Evolutionary conservation across 202 grass and related monocot species (phyloP), one percentile per base, ranked within the genome.

Genomic region (Setaria viridis): DNA sequence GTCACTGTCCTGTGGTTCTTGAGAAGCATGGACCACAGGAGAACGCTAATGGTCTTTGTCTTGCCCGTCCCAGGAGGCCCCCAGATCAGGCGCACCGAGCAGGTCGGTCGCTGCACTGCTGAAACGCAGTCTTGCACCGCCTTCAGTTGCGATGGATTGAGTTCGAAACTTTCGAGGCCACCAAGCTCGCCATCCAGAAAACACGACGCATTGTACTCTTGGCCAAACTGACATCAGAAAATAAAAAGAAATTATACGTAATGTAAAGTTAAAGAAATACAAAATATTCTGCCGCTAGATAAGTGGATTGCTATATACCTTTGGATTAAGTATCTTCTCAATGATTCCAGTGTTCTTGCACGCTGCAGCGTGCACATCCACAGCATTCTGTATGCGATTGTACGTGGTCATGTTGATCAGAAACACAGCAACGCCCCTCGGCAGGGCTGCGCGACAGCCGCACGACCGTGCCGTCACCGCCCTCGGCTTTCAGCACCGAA

Each of bases 41-140:
- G 11, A 0, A 79, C 78, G 75, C 85, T 91, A 25, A 98, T 95
- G 17, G 93, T 95, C 84, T 95, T 98, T 0, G 91, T 98, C 87
- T 98, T 98, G 9, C 95, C 93, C 9, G 93, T 94, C 0, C 95
- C 91, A 0, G 95, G 93, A 50, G 93, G 95, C 0, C 91, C 95
- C 95, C 86, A 89, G 21, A 98, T 95, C 29, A 98, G 86, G 2
- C 88, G 89, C 41, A 92, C 50, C 0, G 85, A 76, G 45, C 5
- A 72, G 0, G 4, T 3, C 4, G 17, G 15, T 7, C 59, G 9
- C 50, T 92, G 8, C 42, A 42, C 66, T 6, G 81, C 88, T 20
- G 88, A 82, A 58, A 90, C 77, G 32, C 93, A 94, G 74, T 82
- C 86, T 1, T 79, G 15, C n/a, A 94, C 67, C 0, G 95, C 89